Conservation (phyloP, 1,284 basidiomycete species). For the Austroboletus novae-zelandiae region DNA sequence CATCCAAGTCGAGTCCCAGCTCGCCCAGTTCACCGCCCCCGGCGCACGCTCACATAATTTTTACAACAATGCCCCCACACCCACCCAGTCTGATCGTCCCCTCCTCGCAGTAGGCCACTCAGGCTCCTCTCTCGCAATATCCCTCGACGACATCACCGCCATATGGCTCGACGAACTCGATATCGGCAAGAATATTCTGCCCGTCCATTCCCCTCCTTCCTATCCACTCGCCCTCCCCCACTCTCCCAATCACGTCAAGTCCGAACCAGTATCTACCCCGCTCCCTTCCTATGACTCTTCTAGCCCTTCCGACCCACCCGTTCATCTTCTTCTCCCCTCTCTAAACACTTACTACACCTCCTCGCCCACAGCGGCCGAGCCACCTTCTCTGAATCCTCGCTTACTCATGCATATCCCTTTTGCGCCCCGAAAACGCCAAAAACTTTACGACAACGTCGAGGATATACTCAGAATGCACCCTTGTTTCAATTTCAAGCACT, state of each 20-base stretch:
- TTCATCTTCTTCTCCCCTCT: constrained; percentile 27
- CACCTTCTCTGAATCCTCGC: constrained; percentile 38
- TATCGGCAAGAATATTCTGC: constrained; percentile 28
- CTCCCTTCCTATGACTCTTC: constrained; percentile 23
- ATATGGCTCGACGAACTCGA: constrained; percentile 59
- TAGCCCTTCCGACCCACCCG: constrained; percentile 21
- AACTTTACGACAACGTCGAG: constrained; percentile 39
- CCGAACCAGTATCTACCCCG: constrained; percentile 41
- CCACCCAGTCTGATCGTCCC: constrained; percentile 37
- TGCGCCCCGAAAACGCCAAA: constrained; percentile 36
- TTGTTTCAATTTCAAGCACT: constrained; percentile 50
- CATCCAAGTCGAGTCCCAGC: constrained; percentile 53
- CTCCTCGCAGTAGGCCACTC: constrained; percentile 37
- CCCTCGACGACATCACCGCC: constrained; percentile 52
- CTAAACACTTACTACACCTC: constrained; percentile 21
- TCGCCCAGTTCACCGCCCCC: constrained; percentile 48
- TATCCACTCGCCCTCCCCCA: constrained; percentile 12
- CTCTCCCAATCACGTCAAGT: constrained; percentile 38
- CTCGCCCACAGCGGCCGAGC: constrained; percentile 18
- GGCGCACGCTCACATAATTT: constrained; percentile 39
- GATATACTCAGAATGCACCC: constrained; percentile 49
- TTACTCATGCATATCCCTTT: constrained; percentile 42
- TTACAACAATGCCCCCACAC: constrained; percentile 34
- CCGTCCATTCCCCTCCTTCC: constrained; percentile 16
- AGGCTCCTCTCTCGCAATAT: constrained; percentile 53